Percentiles rank a stretch among this genome's conserved stretches.
Conservation (phyloP, 176 grass and related monocot species). For the Bonia amplexicaulis region DNA sequence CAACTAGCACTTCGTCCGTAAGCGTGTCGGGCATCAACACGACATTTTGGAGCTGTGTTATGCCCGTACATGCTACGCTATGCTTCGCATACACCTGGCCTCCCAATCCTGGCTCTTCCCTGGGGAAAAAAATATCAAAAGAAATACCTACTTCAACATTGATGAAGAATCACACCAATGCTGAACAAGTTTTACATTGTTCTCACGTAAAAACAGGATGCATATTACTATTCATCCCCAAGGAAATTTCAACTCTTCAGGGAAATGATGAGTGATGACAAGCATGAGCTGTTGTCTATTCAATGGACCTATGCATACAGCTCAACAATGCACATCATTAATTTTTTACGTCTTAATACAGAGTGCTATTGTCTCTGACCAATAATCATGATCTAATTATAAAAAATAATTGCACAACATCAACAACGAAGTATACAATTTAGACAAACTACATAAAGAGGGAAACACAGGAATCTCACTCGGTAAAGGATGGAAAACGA, state of each 20-base stretch:
- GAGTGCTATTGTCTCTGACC: constrained; percentile 7
- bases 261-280: neutral
- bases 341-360: neutral
- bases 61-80: neutral
- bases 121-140: neutral
- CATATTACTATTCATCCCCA: neutral
- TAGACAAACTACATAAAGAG: constrained; percentile 14
- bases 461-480: constrained; percentile 11
- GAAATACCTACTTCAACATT: neutral
- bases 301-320: neutral
- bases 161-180: neutral
- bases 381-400: constrained; percentile 13
- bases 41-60: constrained; percentile 5
- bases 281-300: neutral
- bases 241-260: neutral
- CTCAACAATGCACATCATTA: neutral
- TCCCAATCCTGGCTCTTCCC: neutral
- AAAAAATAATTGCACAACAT: neutral
- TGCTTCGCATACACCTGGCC: neutral
- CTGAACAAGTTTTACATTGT: neutral
- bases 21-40: neutral
- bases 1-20: constrained; percentile 1
- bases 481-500: constrained; percentile 26
- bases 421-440: neutral
- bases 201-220: neutral